Evolutionary conservation across 192 early-diverging fungal species (phyloP), one percentile per base, ranked within the genome.

Genomic region (Cladochytrium replicatum): DNA sequence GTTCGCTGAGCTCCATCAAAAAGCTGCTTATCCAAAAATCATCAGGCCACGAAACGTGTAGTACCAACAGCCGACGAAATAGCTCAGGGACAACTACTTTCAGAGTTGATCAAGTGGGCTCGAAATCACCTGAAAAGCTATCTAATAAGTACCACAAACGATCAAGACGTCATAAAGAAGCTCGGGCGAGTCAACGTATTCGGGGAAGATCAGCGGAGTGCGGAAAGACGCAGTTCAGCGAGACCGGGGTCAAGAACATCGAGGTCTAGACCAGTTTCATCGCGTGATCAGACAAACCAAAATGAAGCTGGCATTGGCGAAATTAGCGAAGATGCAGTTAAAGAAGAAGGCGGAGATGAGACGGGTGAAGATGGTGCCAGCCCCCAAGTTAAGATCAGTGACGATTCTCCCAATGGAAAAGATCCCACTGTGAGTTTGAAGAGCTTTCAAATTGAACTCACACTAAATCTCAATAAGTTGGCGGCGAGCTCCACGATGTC

Each of bases 151-250:
- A 54, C 61, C 15, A 54, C 56, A 15, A 49, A 54, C 11, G 55
- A 64, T 21, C 39, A 38, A 25, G 66, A 74, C 19, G 30, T 58
- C 3, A 11, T 56, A 4, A 13, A 17, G 8, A 59, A 65, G 31
- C 54, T 73, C 21, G 40, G 48, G 39, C 46, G 45, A 37, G 25
- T 66, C 27, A 59, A 41, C 19, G 60, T 65, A 11, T 55, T 48
- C 37, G 71, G 71, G 7, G 29, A 58, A 21, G 59, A 66, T 19
- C 52, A 61, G 27, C 23, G 46, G 29, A 43, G 45, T 9, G 5
- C 7, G n/a, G n/a, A n/a, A n/a, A n/a, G n/a, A n/a, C n/a, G n/a
- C n/a, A n/a, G n/a, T n/a, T n/a, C n/a, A n/a, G n/a, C 45, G 26
- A 9, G 26, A 38, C 8, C 34, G 32, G 11, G 24, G 6, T 11